Conservation (phyloP, 257 asterid genomes). For the Lycium barbarum region DNA sequence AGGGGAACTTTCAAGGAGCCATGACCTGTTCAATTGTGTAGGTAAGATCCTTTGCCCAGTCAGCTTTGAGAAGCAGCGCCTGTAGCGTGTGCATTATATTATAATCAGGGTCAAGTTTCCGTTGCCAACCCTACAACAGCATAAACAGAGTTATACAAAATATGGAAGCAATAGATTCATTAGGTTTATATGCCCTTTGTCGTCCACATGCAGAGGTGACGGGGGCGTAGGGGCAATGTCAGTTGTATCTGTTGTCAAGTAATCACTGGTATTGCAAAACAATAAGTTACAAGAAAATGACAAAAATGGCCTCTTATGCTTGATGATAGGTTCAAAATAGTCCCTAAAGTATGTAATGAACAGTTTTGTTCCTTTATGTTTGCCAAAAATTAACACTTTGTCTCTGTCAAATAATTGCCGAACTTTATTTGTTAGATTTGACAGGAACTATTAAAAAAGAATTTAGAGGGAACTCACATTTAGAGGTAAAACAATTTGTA, state of each 20-base stretch:
- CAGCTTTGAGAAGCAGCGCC: conserved; percentile 73
- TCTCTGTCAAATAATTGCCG: no score
- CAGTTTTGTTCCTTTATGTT: no score
- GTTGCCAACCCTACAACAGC: conserved; percentile 67
- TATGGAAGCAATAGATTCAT: not conserved
- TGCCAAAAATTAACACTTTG: no score
- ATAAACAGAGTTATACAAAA: not conserved
- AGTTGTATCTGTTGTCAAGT: not conserved
- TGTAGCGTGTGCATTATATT: conserved; percentile 78
- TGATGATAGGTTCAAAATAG: not conserved
- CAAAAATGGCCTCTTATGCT: no score
- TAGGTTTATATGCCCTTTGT: not conserved
- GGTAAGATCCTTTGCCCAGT: conserved; percentile 81
- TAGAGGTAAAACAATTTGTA: no score
- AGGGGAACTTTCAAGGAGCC: conserved; percentile 63
- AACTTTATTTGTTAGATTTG: no score
- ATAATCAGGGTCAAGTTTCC: conserved; percentile 83
- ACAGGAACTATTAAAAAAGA: no score
- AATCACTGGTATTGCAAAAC: not conserved
- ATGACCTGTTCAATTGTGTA: conserved; percentile 71
- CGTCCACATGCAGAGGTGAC: not conserved
- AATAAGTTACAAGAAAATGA: no score
- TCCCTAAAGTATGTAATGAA: not conserved
- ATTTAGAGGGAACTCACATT: no score
- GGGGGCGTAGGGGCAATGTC: not conserved